Percentiles rank a stretch among this genome's conserved stretches.
Evolutionary conservation across 805 yeast species (phyloP).

Genomic region (Lipomyces yamadae): DNA sequence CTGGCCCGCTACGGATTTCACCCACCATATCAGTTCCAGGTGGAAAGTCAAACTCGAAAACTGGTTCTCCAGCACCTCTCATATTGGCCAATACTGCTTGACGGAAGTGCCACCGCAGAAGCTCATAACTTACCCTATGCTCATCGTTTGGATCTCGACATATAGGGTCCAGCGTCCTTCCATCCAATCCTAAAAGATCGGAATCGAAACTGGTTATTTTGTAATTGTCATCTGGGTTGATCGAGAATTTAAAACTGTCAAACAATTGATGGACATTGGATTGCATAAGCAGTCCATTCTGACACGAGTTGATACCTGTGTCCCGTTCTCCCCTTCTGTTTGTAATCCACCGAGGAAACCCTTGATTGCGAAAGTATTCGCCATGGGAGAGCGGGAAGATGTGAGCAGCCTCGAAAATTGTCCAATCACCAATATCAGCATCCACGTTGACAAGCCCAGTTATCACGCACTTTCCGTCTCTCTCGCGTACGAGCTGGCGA

Average conservation of each 20-base stretch:
- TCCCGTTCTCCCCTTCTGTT: neutral
- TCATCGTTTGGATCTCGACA: conserved; percentile 1
- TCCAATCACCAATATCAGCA: neutral
- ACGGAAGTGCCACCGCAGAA: conserved; percentile 6
- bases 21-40: conserved; percentile 6
- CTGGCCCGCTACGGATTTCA: neutral
- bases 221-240: conserved; percentile 6
- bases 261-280: conserved; percentile 5
- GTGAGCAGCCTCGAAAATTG: conserved; percentile 3
- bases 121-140: neutral
- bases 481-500: neutral
- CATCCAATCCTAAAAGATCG: conserved; percentile 1
- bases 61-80: conserved; percentile 7
- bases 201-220: conserved; percentile 3
- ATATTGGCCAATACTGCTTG: conserved; percentile 6
- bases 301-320: neutral
- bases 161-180: neutral
- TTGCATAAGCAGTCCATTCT: conserved; percentile 5
- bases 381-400: neutral
- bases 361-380: conserved; percentile 4
- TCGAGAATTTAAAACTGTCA: conserved; percentile 1
- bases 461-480: conserved; percentile 2
- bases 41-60: conserved; percentile 5
- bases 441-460: neutral
- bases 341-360: conserved; percentile 3